phyloP scores from a whole-genome alignment of 2,329 filamentous ascomycete genomes.

The Colletotrichum phormii region DNA sequence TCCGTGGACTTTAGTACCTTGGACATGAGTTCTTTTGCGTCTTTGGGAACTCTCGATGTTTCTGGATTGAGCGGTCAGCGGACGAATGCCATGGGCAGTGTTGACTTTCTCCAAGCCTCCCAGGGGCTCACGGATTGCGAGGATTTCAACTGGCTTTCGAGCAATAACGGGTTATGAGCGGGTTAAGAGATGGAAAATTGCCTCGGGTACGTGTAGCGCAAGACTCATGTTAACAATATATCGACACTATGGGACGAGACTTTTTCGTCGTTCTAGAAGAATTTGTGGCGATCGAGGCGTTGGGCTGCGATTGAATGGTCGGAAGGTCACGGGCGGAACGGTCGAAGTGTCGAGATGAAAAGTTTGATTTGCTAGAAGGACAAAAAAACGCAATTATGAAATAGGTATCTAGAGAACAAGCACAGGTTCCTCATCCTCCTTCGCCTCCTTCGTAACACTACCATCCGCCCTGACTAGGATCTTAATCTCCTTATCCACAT shows the following conservation, averaged over 20 bases:
- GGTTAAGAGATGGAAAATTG: no score
- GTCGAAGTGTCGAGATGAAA: background rate
- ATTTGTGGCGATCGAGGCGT: no score
- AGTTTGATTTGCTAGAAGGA: background rate
- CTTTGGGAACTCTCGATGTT: conserved; percentile 4
- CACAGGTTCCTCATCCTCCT: background rate
- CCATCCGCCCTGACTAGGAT: background rate
- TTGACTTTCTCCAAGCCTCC: conserved; percentile 12
- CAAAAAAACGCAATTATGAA: background rate
- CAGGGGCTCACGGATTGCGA: conserved; percentile 19
- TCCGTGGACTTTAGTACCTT: background rate
- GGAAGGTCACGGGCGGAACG: background rate
- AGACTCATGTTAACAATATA: background rate
- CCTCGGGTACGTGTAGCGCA: background rate
- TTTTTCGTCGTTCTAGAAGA: no score
- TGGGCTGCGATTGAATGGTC: no score
- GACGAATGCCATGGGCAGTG: background rate
- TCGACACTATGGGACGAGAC: no score
- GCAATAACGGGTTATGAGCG: background rate
- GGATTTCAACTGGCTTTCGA: conserved; percentile 19
- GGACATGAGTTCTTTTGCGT: conserved; percentile 9
- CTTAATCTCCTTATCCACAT: conserved; percentile 11
- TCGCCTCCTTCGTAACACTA: background rate
- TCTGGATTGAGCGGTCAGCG: background rate
- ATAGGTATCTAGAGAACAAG: background rate